These are phyloP conservation scores for Uronychia binucleata DNA, from an alignment of 73 alveolate genomes.

Conservation along the genomic window DNA sequence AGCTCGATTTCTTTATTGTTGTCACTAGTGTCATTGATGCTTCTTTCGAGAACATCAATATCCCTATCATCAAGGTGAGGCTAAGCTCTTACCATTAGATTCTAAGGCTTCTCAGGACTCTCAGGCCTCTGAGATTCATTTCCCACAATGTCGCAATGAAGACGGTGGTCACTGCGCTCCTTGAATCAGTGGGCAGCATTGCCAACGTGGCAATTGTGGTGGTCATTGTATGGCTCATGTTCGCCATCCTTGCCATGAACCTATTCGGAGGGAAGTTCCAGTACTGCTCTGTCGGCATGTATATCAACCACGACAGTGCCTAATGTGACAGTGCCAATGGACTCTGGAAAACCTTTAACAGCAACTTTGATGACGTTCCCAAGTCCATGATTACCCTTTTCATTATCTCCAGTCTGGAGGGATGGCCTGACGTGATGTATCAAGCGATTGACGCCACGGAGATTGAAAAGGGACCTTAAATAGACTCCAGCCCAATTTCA, in stretches of 20 bases:
- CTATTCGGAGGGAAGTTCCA: conserved; percentile 82
- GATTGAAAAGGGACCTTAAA: conserved; percentile 67
- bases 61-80: conserved; percentile 42
- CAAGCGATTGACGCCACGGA: conserved; percentile 72
- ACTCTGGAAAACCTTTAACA: conserved; percentile 64
- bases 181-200: conserved; percentile 88
- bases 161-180: conserved; percentile 75
- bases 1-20: conserved; percentile 90
- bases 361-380: conserved; percentile 90
- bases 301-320: conserved; percentile 16
- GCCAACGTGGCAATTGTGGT: conserved; percentile 86
- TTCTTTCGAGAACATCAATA: conserved; percentile 42
- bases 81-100: conserved; percentile 15
- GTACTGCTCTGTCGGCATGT: conserved; percentile 67
- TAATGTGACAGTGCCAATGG: conserved; percentile 63
- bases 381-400: conserved; percentile 89
- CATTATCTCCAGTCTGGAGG: conserved; percentile 89
- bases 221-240: conserved; percentile 92
- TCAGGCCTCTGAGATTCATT: conserved; percentile 89
- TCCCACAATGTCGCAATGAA: conserved; percentile 83
- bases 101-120: conserved; percentile 82
- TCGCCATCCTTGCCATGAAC: conserved; percentile 90
- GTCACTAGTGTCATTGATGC: conserved; percentile 84
- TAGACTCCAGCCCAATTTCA: conserved; percentile 59
- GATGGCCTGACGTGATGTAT: conserved; percentile 95